Evolutionary conservation across 352 stramenopile genomes (phyloP).

Genomic region (Globisporangium orthogonon): DNA sequence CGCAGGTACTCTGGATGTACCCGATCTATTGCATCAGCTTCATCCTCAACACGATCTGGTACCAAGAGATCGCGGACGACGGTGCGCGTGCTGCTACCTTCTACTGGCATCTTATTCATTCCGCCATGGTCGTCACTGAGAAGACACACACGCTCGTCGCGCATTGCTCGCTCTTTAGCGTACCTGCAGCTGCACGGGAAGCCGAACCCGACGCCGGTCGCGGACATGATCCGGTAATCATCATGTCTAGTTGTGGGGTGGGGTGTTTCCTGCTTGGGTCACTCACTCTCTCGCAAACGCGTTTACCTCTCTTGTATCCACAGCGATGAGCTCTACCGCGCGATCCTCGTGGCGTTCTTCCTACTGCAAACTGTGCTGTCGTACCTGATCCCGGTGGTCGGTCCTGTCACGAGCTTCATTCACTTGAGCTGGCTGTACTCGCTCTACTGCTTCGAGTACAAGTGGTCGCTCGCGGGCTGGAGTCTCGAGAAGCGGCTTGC

Average conservation of each 20-base stretch:
- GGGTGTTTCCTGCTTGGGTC: not conserved
- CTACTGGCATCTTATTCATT: not conserved
- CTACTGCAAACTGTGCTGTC: constrained; percentile 79
- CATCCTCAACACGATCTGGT: constrained; percentile 90
- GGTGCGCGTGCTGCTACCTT: constrained; percentile 24
- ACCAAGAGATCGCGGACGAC: constrained; percentile 87
- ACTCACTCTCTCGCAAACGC: not conserved
- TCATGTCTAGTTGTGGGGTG: no score
- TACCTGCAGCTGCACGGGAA: constrained; percentile 81
- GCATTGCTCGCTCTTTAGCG: constrained; percentile 19
- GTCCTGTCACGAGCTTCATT: constrained; percentile 73
- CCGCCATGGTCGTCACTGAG: no score
- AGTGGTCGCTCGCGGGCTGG: constrained; percentile 84
- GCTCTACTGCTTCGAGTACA: constrained; percentile 90
- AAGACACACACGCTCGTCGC: not conserved
- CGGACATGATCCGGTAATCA: constrained; percentile 81
- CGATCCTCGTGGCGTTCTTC: constrained; percentile 84
- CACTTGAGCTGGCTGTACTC: constrained; percentile 86
- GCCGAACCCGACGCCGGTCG: constrained; percentile 62
- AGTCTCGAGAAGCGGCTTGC: constrained; percentile 72
- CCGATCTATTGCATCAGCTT: constrained; percentile 90
- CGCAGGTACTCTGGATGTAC: constrained; percentile 84
- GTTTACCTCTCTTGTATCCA: not conserved
- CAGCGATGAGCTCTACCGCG: constrained; percentile 81
- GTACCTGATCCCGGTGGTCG: constrained; percentile 74